Conservation (phyloP, 352 stramenopile genomes). For the Thraustochytrium sp. region DNA sequence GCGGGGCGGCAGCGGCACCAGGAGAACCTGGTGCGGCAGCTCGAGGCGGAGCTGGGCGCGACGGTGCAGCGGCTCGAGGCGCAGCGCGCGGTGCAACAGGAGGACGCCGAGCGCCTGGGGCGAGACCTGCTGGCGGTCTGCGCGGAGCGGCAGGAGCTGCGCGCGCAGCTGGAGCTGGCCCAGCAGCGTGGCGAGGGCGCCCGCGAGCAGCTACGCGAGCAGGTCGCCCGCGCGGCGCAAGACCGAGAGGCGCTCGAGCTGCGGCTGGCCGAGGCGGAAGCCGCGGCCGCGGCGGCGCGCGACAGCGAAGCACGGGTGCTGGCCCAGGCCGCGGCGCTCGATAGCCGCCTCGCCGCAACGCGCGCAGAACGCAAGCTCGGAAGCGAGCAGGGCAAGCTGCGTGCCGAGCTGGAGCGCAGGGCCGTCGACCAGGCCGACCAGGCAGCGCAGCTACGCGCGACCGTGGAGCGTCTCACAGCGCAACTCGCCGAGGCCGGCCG, state of each 20-base stretch:
- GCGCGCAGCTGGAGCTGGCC: neutral
- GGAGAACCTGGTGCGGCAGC: neutral
- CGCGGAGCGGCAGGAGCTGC: slow-evolving; percentile 18
- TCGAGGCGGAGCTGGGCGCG: neutral
- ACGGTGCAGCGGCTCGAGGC: neutral
- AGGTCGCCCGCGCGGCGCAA: neutral
- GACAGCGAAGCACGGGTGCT: neutral
- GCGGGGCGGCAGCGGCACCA: neutral
- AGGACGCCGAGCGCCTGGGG: neutral
- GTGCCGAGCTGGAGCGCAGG: neutral
- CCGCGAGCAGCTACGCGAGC: neutral
- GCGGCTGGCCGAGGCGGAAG: neutral
- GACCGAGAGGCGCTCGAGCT: neutral
- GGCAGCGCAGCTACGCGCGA: slow-evolving; percentile 9
- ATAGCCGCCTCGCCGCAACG: neutral
- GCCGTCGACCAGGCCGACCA: neutral
- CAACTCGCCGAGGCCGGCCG: neutral
- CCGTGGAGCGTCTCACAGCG: neutral
- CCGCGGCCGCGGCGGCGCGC: neutral
- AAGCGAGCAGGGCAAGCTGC: neutral
- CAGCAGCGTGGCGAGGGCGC: neutral
- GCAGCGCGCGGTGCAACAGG: neutral
- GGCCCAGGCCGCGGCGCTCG: neutral
- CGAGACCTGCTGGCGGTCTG: neutral
- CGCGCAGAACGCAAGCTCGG: neutral